phyloP scores from a whole-genome alignment of 2,329 filamentous ascomycete species.

The Penicillium sclerotiorum region DNA sequence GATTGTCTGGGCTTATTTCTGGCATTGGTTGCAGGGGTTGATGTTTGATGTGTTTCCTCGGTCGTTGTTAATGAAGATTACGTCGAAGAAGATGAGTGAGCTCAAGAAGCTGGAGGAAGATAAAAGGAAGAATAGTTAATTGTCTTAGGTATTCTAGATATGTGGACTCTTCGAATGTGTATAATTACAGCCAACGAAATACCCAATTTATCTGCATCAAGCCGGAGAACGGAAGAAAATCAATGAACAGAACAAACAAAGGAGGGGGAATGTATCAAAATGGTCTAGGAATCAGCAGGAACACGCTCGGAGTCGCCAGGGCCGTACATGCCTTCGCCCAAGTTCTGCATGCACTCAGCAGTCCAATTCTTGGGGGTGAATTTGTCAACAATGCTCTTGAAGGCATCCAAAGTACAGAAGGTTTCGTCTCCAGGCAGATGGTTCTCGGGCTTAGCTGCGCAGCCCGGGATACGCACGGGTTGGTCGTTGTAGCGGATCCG shows the following conservation, averaged over 20 bases:
- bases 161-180: neutral
- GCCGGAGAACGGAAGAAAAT: neutral
- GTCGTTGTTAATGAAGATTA: slow-evolving; percentile 17
- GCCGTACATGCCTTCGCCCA: slow-evolving; percentile 58
- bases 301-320: slow-evolving; percentile 41
- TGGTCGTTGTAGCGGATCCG: slow-evolving; percentile 88
- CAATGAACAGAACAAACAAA: slow-evolving; percentile 1
- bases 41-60: slow-evolving; percentile 21
- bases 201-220: slow-evolving; percentile 11
- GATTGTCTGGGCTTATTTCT: slow-evolving; percentile 35
- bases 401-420: slow-evolving; percentile 89
- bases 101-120: slow-evolving; percentile 14
- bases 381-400: slow-evolving; percentile 89
- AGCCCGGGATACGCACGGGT: slow-evolving; percentile 80
- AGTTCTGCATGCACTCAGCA: slow-evolving; percentile 60
- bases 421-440: slow-evolving; percentile 84
- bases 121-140: slow-evolving; percentile 12
- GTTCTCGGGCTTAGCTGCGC: slow-evolving; percentile 68
- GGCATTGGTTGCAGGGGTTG: slow-evolving; percentile 33
- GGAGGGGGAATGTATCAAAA: slow-evolving; percentile 2
- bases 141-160: slow-evolving; percentile 1
- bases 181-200: slow-evolving; percentile 11
- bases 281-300: slow-evolving; percentile 40
- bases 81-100: slow-evolving; percentile 10
- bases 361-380: slow-evolving; percentile 84